phyloP scores from a whole-genome alignment of 768 basidiomycete species.

The Dentipellis sp. region DNA sequence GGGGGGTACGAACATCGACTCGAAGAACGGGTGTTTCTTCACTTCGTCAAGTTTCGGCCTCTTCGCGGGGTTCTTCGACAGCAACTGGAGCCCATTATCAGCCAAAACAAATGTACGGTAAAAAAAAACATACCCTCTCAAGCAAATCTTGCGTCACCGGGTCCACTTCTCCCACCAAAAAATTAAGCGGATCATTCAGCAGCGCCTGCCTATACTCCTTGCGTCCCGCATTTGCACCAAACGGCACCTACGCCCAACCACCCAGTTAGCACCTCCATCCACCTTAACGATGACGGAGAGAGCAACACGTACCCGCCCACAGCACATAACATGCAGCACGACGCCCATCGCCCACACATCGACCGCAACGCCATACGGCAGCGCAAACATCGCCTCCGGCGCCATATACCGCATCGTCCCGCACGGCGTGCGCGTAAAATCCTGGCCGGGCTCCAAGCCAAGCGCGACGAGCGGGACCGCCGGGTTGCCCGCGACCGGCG shows the following conservation, averaged over 20 bases:
- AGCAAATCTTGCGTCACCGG: background rate
- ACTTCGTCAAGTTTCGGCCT: background rate
- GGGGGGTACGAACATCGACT: background rate
- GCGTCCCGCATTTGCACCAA: background rate
- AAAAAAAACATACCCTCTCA: background rate
- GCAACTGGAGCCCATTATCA: background rate
- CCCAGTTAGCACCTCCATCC: no score
- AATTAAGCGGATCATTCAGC: background rate
- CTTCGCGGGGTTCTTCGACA: background rate
- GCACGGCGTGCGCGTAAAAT: background rate
- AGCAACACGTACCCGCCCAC: background rate
- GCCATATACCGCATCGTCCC: constrained; percentile 5
- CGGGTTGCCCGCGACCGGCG: background rate
- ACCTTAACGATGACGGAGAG: background rate
- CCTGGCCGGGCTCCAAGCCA: background rate
- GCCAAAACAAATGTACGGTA: background rate
- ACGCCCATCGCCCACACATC: constrained; percentile 4
- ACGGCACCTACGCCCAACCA: background rate
- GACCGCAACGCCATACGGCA: background rate
- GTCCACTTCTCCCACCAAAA: background rate
- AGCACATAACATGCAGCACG: constrained; percentile 1
- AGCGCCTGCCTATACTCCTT: background rate
- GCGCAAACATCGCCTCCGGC: background rate
- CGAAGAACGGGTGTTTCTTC: background rate
- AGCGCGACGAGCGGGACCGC: background rate